Base-by-base conservation (phyloP, 2,329 filamentous ascomycete genomes). In the Elsinoe australis region DNA sequence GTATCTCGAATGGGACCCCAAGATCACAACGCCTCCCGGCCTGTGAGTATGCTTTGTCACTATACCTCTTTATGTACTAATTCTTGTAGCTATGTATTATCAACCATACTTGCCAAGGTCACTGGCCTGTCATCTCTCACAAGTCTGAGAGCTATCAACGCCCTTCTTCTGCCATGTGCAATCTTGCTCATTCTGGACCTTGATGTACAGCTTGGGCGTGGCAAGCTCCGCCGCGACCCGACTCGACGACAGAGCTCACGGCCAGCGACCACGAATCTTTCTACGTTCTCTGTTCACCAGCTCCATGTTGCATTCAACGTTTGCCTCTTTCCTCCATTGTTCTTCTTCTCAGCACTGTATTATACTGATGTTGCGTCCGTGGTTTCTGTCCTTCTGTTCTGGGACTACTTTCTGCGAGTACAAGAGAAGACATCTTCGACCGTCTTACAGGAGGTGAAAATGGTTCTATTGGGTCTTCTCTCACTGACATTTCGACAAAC, bases 271-370 rank as follows among this genome's bases (percentile, higher is more conserved):
- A 29, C 28, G 5, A 31, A n/a, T 7, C 39, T 44, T n/a, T 36
- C 32, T 8, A 26, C 17, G 15, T 39, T 38, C 18, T 36, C 45
- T 8, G 18, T 42, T 1, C 52, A 54, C 15, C 52, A 64, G 3
- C 61, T 75, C 19, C 79, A 87, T 56, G 80, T 79, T 0, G 84
- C 83, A 2, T 60, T 92, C 55, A 95, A 95, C 55, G 78, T 94
- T 32, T 80, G 80, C 14, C 71, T 95, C 0, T 95, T 96, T 53
- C 92, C 92, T 0, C 79, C 89, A 0, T 64, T 98, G 0, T 95
- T 95, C 72, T 98, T 98, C 74, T 98, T 98, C 66, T 92, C 87
- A 0, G 88, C 80, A 0, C 71, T 98, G 5, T 98, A 94, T 65
- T 98, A 98, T 64, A 98, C 92, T 0, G 92, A 98, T 64, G 76